These are phyloP conservation scores for Malania oleifera DNA, from an alignment of 164 flowering plant genomes.

Conservation along the genomic window DNA sequence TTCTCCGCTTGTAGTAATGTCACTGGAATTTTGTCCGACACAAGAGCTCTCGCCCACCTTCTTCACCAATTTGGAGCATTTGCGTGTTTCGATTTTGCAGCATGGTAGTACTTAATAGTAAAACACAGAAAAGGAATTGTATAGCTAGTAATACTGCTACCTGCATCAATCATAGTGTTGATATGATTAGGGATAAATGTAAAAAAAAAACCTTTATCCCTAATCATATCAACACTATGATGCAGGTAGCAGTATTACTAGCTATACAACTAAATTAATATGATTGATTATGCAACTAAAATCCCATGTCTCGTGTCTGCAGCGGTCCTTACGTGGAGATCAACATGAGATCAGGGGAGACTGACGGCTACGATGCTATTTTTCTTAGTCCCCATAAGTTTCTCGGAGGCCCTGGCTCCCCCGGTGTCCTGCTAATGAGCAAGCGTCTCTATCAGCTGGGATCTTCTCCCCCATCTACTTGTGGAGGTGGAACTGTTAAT, in stretches of 20 bases:
- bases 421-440: conserved; percentile 60
- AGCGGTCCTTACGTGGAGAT: conserved; percentile 64
- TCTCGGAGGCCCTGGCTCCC: conserved; percentile 75
- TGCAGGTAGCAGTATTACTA: too few species aligned
- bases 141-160: too few species aligned
- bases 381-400: conserved; percentile 81
- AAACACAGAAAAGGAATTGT: too few species aligned
- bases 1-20: conserved; percentile 88
- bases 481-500: conserved; percentile 75
- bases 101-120: too few species aligned
- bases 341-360: conserved; percentile 62
- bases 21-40: conserved; percentile 52
- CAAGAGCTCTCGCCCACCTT: conserved; percentile 48
- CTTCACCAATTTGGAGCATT: conserved; percentile 65
- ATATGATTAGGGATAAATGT: too few species aligned
- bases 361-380: conserved; percentile 75
- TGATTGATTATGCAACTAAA: too few species aligned
- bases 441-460: conserved; percentile 43
- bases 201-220: too few species aligned
- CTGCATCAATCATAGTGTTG: too few species aligned
- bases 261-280: too few species aligned
- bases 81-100: conserved; percentile 80
- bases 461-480: conserved; percentile 61
- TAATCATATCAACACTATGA: too few species aligned
- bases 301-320: conserved; percentile 7